These are phyloP conservation scores for Aspergillus wentii DNA, from an alignment of 495 filamentous ascomycete genomes.

Conservation along the genomic window DNA sequence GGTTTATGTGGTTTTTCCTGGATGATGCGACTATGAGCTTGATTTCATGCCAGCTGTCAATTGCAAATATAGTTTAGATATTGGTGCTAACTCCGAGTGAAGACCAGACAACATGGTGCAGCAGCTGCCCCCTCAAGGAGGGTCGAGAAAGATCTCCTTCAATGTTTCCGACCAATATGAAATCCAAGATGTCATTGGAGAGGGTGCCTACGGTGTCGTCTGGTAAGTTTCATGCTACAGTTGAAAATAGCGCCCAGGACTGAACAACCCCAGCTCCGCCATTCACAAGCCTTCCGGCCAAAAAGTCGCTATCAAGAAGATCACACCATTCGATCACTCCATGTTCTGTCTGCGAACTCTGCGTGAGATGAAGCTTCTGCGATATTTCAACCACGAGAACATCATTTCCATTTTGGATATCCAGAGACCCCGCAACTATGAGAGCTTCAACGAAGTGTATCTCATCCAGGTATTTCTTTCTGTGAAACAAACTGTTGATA, in stretches of 20 bases:
- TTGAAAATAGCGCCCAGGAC: conserved; percentile 3
- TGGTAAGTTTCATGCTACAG: conserved; percentile 58
- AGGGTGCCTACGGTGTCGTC: conserved; percentile 98
- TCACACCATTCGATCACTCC: conserved; percentile 97
- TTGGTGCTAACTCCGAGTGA: no score
- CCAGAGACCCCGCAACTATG: conserved; percentile 93
- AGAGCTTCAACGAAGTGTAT: conserved; percentile 96
- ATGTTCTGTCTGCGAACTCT: conserved; percentile 98
- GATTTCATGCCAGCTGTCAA: no score
- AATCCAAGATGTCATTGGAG: conserved; percentile 98
- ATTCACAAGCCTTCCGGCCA: conserved; percentile 98
- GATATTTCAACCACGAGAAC: conserved; percentile 99
- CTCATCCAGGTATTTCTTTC: conserved; percentile 79
- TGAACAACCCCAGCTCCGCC: conserved; percentile 66
- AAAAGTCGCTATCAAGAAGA: conserved; percentile 99
- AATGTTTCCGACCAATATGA: conserved; percentile 99
- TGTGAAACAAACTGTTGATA: background rate
- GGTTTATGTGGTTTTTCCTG: no score
- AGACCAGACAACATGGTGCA: conserved; percentile 43
- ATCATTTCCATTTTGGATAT: conserved; percentile 99
- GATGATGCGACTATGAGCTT: no score
- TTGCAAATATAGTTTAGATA: no score
- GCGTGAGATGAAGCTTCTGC: conserved; percentile 97
- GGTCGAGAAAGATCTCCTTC: conserved; percentile 97
- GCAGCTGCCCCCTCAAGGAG: conserved; percentile 40